Evolutionary conservation across 2,329 filamentous ascomycete genomes (phyloP).

Genomic region (Aspergillus thermomutatus): DNA sequence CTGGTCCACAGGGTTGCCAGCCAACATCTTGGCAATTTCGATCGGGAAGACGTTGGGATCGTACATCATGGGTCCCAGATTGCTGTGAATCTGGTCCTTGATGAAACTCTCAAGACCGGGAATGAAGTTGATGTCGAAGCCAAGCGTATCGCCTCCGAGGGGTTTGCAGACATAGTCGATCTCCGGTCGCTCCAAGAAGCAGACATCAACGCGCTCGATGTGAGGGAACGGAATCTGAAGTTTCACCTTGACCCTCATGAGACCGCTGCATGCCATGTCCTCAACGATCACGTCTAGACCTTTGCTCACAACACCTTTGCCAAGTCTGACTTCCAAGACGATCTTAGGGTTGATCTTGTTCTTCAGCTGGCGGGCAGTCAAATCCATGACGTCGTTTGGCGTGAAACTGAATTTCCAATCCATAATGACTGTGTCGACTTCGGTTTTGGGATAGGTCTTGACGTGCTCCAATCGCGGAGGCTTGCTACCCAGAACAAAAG

Average conservation of each 20-base stretch:
- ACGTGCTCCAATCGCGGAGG: constrained; percentile 95
- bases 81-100: constrained; percentile 91
- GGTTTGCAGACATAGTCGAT: constrained; percentile 99
- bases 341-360: constrained; percentile 97
- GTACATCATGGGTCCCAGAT: constrained; percentile 96
- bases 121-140: constrained; percentile 99
- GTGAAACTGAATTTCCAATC: constrained; percentile 99
- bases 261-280: constrained; percentile 91
- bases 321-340: constrained; percentile 88
- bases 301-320: constrained; percentile 96
- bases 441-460: constrained; percentile 93
- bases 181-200: constrained; percentile 80
- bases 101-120: constrained; percentile 93
- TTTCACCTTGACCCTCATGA: constrained; percentile 98
- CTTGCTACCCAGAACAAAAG: constrained; percentile 90
- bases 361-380: constrained; percentile 85
- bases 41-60: constrained; percentile 96
- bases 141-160: constrained; percentile 88
- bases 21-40: constrained; percentile 96
- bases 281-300: constrained; percentile 96
- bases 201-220: constrained; percentile 91
- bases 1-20: constrained; percentile 89
- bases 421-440: constrained; percentile 96
- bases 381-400: constrained; percentile 86
- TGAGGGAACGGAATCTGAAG: constrained; percentile 94